Percentiles rank a stretch among this genome's conserved stretches.
Evolutionary conservation across 352 stramenopile species (phyloP).

Genomic region (Hyphochytrium catenoides): DNA sequence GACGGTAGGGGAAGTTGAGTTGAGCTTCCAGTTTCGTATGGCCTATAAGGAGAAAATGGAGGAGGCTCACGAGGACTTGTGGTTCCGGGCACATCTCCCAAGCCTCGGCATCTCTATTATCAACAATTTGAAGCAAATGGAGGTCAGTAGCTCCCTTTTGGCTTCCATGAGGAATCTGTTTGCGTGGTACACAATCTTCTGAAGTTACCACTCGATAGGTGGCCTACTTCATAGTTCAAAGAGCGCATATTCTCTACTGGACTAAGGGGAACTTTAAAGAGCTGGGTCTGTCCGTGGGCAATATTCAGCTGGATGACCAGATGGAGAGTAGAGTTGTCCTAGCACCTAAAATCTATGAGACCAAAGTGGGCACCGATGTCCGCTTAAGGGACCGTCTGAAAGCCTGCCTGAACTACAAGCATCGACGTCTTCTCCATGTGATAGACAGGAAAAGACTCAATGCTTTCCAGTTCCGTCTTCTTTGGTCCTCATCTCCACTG

Average conservation of each 20-base stretch:
- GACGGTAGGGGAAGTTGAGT: constrained; percentile 47
- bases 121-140: constrained; percentile 50
- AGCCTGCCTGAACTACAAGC: constrained; percentile 52
- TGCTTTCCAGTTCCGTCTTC: constrained; percentile 55
- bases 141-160: too few relatives aligned
- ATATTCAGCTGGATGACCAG: constrained; percentile 67
- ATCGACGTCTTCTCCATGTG: constrained; percentile 49
- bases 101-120: constrained; percentile 55
- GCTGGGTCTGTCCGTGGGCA: constrained; percentile 45
- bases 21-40: constrained; percentile 37
- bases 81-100: constrained; percentile 41
- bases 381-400: constrained; percentile 49
- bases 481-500: constrained; percentile 48
- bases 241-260: constrained; percentile 41
- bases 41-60: neutral
- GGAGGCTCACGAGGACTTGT: constrained; percentile 20
- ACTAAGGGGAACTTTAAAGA: constrained; percentile 39
- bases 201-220: too few relatives aligned
- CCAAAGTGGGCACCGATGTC: constrained; percentile 59
- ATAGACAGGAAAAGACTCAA: constrained; percentile 32
- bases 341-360: constrained; percentile 40
- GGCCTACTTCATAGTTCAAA: constrained; percentile 55
- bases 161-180: too few relatives aligned
- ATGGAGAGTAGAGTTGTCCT: constrained; percentile 61
- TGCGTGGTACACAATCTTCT: too few relatives aligned